Percentiles rank a stretch among this genome's conserved stretches.
These are phyloP conservation scores for Pseudogymnoascus sp. DNA, from an alignment of 2,329 filamentous ascomycete genomes.

Conservation along the genomic window DNA sequence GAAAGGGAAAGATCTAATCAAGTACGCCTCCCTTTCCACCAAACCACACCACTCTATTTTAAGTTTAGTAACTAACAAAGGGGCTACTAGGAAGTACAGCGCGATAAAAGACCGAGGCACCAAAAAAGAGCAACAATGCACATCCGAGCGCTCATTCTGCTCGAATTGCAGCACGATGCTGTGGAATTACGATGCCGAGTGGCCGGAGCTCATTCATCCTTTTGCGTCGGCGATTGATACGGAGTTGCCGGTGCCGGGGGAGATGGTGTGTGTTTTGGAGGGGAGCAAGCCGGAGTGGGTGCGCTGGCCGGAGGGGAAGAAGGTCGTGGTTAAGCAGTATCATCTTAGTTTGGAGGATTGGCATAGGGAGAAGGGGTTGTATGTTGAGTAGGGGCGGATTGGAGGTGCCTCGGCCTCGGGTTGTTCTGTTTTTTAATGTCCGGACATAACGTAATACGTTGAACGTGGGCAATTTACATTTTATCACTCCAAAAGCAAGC, in stretches of 20 bases:
- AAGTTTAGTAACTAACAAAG: not conserved
- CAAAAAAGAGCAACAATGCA: conserved; percentile 29
- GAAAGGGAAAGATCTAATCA: conserved; percentile 35
- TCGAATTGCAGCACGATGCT: conserved; percentile 38
- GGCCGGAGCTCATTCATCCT: conserved; percentile 40
- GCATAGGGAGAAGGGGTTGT: conserved; percentile 34
- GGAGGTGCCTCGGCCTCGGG: not conserved
- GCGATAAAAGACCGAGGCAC: conserved; percentile 36
- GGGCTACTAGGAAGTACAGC: conserved; percentile 32
- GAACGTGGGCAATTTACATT: no score
- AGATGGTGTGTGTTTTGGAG: conserved; percentile 38
- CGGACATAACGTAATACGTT: not conserved
- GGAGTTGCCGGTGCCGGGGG: conserved; percentile 34
- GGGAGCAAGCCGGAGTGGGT: conserved; percentile 37
- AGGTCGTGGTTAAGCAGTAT: conserved; percentile 33
- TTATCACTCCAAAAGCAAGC: not conserved
- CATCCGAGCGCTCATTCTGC: conserved; percentile 38
- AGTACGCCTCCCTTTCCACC: conserved; percentile 25
- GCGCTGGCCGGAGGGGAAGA: conserved; percentile 39
- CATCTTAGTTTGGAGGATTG: conserved; percentile 35
- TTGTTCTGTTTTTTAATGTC: not conserved
- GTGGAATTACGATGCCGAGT: conserved; percentile 38
- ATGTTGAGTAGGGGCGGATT: conserved; percentile 11
- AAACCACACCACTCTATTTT: not conserved
- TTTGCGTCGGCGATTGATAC: conserved; percentile 42